phyloP scores from a whole-genome alignment of 805 yeast genomes.

The Kregervanrija fluxuum region DNA sequence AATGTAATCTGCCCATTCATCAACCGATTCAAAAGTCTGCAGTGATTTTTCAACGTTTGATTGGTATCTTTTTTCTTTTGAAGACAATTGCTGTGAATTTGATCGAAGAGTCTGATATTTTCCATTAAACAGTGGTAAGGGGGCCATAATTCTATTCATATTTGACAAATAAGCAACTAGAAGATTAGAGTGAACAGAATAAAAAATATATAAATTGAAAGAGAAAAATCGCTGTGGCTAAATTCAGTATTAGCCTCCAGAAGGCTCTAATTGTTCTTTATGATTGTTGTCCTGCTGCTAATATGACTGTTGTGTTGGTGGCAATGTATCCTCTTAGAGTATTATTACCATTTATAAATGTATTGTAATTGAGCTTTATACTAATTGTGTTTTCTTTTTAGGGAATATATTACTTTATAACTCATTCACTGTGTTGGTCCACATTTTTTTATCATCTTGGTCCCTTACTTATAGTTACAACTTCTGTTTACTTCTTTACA shows the following conservation, averaged over 20 bases:
- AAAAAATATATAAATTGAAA: no score
- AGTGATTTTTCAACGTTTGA: constrained; percentile 69
- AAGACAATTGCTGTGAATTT: constrained; percentile 30
- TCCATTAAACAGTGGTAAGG: constrained; percentile 20
- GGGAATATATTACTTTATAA: constrained; percentile 23
- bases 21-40: constrained; percentile 67
- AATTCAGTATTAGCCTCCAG: constrained; percentile 6
- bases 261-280: constrained; percentile 17
- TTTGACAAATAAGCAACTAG: no score
- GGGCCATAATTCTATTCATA: constrained; percentile 15
- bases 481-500: constrained; percentile 14
- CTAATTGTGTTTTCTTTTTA: constrained; percentile 1
- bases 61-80: constrained; percentile 63
- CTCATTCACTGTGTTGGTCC: constrained; percentile 20
- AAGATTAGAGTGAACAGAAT: no score
- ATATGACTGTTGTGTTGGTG: constrained; percentile 9
- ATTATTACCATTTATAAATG: neutral
- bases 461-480: constrained; percentile 16
- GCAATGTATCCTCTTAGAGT: constrained; percentile 3
- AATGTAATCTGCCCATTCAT: constrained; percentile 98
- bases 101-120: constrained; percentile 10
- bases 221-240: no score
- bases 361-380: neutral
- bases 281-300: constrained; percentile 5
- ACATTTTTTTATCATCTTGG: constrained; percentile 16